Percentiles rank a stretch among this genome's conserved stretches.
phyloP scores from a whole-genome alignment of 306 rosid genomes.

The Gynostemma pentaphyllum region DNA sequence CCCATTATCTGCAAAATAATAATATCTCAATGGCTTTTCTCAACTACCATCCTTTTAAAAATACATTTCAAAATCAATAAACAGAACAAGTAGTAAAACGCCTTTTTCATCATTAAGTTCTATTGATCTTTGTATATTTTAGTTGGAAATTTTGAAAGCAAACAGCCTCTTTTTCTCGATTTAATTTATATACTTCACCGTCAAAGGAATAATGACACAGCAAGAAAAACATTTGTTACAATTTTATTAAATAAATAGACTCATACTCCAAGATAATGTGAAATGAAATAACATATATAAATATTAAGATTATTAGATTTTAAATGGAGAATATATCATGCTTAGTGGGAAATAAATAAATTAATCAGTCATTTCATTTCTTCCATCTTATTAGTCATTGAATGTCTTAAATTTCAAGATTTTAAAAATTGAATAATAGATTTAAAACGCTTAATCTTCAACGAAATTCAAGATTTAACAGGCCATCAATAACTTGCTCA shows the following conservation, averaged over 20 bases:
- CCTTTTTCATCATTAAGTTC: conserved; percentile 6
- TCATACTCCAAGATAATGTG: neutral
- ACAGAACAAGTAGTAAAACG: neutral
- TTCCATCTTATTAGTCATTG: too few species aligned
- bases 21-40: conserved; percentile 4
- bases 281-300: neutral
- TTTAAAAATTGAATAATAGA: neutral
- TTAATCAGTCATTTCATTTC: too few species aligned
- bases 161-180: too few species aligned
- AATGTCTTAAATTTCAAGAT: too few species aligned
- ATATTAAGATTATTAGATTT: neutral
- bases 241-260: conserved; percentile 1
- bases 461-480: neutral
- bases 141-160: conserved; percentile 1
- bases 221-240: conserved; percentile 7
- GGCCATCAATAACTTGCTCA: neutral
- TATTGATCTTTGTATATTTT: neutral
- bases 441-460: neutral
- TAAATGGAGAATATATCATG: neutral
- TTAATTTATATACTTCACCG: conserved; percentile 3
- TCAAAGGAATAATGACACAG: conserved; percentile 7
- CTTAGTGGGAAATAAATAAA: neutral
- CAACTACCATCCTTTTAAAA: conserved; percentile 5
- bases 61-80: neutral
- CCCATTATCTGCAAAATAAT: conserved; percentile 8